Base-by-base conservation (phyloP, 371 early-diverging fungal species). In the Mortierella sp. region DNA sequence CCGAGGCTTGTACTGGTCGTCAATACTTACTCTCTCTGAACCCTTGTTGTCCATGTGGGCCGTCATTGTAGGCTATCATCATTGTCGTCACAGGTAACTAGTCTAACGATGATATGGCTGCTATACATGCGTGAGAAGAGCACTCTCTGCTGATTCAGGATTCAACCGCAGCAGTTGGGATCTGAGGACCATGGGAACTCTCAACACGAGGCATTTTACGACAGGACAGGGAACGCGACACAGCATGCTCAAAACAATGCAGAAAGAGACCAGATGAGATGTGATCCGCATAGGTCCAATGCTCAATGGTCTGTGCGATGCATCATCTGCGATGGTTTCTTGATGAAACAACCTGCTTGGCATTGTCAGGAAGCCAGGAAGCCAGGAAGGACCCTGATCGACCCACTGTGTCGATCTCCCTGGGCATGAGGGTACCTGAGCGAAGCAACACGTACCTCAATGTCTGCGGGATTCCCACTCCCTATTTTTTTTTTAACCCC, bases 81-180 rank as follows among this genome's bases (percentile, higher is more conserved):
- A 94, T 95, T 83, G 95, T 95, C 39, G 90, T 93, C 3, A 92
- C 94, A 59, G 94, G 93, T 92, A 85, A 62, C 43, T 44, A 41
- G 16, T 22, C 19, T 16, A 51, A 16, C 14, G 31, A 51, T 34
- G 13, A 10, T 10, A 34, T 34, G 34, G 34, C 10, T 34, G 34
- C 34, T 34, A n/a, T n/a, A 10, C 34, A 10, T 34, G 34, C 34
- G 34, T 34, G 34, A 34, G 34, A 34, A 34, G n/a, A 34, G 34
- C 34, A 34, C 34, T 34, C 34, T 34, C 34, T 10, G 31, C 51
- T 29, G 28, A n/a, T 51, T 16, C 22, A 27, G 49, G 51, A 31
- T 51, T 29, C 22, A 19, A 5, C 16, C 14, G 44, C 4, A 43
- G 44, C 19, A 16, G 44, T 19, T 10, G 39, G 7, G 44, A 43